A percentile compares a stretch with the other conserved stretches of the same genome.
Conservation (phyloP, 2,329 filamentous ascomycete genomes). For the Hymenoscyphus albidus region DNA sequence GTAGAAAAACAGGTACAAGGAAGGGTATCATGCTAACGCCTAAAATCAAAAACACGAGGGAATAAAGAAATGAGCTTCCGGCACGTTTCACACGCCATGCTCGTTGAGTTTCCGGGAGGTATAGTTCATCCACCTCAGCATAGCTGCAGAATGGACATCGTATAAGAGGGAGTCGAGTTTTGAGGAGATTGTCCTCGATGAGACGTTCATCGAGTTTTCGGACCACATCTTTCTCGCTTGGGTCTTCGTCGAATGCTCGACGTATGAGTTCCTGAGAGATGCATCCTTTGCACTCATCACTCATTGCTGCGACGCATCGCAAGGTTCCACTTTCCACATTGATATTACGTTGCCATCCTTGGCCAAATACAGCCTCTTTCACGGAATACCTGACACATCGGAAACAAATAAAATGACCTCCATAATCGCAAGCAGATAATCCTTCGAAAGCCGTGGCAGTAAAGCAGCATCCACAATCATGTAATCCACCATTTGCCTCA, state of each 20-base stretch:
- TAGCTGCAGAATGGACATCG: constrained; percentile 90
- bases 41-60: constrained; percentile 44
- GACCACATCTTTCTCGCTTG: constrained; percentile 67
- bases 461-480: constrained; percentile 79
- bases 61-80: constrained; percentile 37
- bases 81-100: constrained; percentile 54
- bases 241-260: constrained; percentile 67
- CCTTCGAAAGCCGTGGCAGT: constrained; percentile 67
- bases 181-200: constrained; percentile 69
- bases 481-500: constrained; percentile 50
- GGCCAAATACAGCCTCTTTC: constrained; percentile 86
- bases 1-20: constrained; percentile 48
- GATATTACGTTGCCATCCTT: constrained; percentile 83
- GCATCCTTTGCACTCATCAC: constrained; percentile 67
- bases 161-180: constrained; percentile 70
- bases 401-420: constrained; percentile 73
- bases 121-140: constrained; percentile 79
- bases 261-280: constrained; percentile 67
- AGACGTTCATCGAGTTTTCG: constrained; percentile 75
- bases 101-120: constrained; percentile 53
- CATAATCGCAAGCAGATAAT: constrained; percentile 64
- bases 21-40: constrained; percentile 54
- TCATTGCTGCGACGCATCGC: constrained; percentile 74
- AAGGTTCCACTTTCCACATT: constrained; percentile 69
- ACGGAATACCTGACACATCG: constrained; percentile 78